phyloP scores from a whole-genome alignment of 129 eudicot genomes.

The Pulicaria dysenterica region DNA sequence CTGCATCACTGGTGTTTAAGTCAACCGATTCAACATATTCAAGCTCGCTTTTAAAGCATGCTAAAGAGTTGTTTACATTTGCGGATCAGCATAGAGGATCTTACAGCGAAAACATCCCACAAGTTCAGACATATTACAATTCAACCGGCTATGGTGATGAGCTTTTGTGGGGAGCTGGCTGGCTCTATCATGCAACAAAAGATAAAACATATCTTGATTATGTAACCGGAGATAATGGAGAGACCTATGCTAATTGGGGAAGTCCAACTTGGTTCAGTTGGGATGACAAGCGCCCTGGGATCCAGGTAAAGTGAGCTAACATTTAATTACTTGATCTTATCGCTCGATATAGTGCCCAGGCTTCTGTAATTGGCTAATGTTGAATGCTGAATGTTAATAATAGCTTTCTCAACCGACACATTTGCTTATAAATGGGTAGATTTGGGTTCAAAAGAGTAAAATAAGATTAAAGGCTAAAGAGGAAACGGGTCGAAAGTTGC shows the following conservation, averaged over 20 bases:
- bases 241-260: conserved; percentile 71
- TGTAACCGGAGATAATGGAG: conserved; percentile 73
- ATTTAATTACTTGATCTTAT: background rate
- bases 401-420: background rate
- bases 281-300: conserved; percentile 95
- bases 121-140: conserved; percentile 80
- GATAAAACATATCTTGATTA: conserved; percentile 60
- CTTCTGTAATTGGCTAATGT: no score
- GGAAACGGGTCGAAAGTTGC: background rate
- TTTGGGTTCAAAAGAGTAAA: background rate
- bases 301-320: conserved; percentile 52
- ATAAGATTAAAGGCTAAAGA: background rate
- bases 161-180: conserved; percentile 97
- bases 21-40: conserved; percentile 66
- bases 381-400: no score
- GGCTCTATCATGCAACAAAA: conserved; percentile 97
- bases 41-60: conserved; percentile 64
- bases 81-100: conserved; percentile 74
- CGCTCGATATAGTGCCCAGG: no score
- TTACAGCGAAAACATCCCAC: conserved; percentile 77
- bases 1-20: conserved; percentile 90
- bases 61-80: conserved; percentile 78
- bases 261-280: conserved; percentile 98
- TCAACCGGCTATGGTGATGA: conserved; percentile 98
- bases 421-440: background rate